Evolutionary conservation across 805 yeast species (phyloP).

Genomic region (Ogataea ramenticola): DNA sequence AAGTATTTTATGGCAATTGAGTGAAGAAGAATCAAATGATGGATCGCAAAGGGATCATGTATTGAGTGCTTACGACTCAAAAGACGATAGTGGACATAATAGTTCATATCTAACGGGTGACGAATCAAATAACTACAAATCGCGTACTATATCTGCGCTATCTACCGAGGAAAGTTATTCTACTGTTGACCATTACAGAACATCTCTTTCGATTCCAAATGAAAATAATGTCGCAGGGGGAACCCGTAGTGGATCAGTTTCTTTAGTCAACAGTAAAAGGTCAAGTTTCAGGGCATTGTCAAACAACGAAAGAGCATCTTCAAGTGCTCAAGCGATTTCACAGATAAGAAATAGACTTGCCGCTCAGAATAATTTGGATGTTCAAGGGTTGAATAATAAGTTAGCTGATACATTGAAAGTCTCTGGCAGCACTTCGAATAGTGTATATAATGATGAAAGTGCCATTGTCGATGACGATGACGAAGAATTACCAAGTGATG

Average conservation of each 20-base stretch:
- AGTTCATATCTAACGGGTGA: background rate
- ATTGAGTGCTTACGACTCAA: too few relatives aligned
- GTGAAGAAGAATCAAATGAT: conserved; percentile 1
- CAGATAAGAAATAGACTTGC: background rate
- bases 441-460: conserved; percentile 12
- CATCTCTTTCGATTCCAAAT: background rate
- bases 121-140: background rate
- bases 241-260: background rate
- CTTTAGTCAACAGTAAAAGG: background rate
- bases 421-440: background rate
- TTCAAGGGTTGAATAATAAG: background rate
- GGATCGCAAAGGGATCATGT: background rate
- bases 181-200: background rate
- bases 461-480: conserved; percentile 19
- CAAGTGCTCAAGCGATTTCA: background rate
- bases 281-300: conserved; percentile 1
- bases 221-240: background rate
- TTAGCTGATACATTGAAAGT: background rate
- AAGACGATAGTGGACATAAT: background rate
- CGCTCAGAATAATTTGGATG: background rate
- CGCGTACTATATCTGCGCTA: background rate
- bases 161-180: conserved; percentile 1
- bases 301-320: background rate
- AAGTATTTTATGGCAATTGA: conserved; percentile 30
- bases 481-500: conserved; percentile 4